phyloP scores from a whole-genome alignment of 1,139 yeast species.

The Lodderomyces orthopsilosis region DNA sequence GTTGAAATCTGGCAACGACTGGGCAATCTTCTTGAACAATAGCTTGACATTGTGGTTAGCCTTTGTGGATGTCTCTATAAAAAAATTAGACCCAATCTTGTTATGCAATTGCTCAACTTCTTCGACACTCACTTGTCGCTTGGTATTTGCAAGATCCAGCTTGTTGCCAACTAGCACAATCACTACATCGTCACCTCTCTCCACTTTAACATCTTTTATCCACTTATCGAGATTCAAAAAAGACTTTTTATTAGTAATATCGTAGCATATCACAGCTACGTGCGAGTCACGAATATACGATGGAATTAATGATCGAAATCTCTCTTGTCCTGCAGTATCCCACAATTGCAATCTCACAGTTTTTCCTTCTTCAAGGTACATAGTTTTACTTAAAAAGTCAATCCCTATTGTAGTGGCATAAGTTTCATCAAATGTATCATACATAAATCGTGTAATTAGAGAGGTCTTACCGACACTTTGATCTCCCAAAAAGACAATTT shows the following conservation, averaged over 20 bases:
- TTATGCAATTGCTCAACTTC: slow-evolving; percentile 64
- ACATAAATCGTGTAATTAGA: slow-evolving; percentile 92
- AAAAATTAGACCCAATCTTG: slow-evolving; percentile 66
- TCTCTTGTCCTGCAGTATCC: slow-evolving; percentile 69
- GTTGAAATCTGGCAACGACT: slow-evolving; percentile 77
- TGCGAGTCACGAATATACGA: slow-evolving; percentile 95
- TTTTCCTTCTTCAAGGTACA: slow-evolving; percentile 58
- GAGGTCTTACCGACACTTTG: slow-evolving; percentile 98
- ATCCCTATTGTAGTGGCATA: slow-evolving; percentile 96
- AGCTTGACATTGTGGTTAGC: slow-evolving; percentile 92
- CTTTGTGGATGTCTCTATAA: slow-evolving; percentile 92
- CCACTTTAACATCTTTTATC: slow-evolving; percentile 61
- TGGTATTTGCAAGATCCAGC: slow-evolving; percentile 66
- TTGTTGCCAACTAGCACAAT: slow-evolving; percentile 42
- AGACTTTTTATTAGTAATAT: slow-evolving; percentile 80
- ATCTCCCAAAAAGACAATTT: slow-evolving; percentile 95
- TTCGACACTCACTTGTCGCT: slow-evolving; percentile 78
- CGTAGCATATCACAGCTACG: slow-evolving; percentile 95
- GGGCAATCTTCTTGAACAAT: slow-evolving; percentile 86
- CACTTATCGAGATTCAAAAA: slow-evolving; percentile 64
- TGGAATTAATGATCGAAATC: slow-evolving; percentile 63
- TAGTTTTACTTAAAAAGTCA: slow-evolving; percentile 82
- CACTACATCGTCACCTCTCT: slow-evolving; percentile 69
- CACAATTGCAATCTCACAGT: slow-evolving; percentile 50
- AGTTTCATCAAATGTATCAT: slow-evolving; percentile 96